Conservation (phyloP, 2,329 filamentous ascomycete genomes). For the Neopestalotiopsis rosae region DNA sequence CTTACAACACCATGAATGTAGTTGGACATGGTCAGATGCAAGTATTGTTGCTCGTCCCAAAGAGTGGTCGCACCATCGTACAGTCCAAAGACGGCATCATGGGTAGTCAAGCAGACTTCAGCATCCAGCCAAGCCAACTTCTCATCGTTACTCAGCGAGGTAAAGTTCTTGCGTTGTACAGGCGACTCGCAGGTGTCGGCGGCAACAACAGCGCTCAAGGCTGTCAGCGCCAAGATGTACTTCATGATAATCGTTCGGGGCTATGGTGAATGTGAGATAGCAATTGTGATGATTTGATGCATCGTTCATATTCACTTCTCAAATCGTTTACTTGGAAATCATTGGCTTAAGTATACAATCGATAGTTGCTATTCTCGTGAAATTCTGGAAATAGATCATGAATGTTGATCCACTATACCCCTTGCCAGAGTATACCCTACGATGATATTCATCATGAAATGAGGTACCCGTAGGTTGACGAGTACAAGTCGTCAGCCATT, state of each 20-base stretch:
- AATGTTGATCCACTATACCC: too few relatives aligned
- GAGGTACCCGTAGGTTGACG: too few relatives aligned
- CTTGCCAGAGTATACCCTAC: too few relatives aligned
- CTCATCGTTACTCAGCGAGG: slow-evolving; percentile 9
- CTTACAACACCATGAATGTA: slow-evolving; percentile 13
- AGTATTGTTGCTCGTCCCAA: slow-evolving; percentile 16
- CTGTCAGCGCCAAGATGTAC: neutral
- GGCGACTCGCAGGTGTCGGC: slow-evolving; percentile 9
- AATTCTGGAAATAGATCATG: too few relatives aligned
- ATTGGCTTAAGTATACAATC: too few relatives aligned
- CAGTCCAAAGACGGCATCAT: slow-evolving; percentile 9
- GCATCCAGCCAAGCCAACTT: slow-evolving; percentile 9
- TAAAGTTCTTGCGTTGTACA: slow-evolving; percentile 12
- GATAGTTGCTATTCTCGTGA: too few relatives aligned
- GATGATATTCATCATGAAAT: too few relatives aligned
- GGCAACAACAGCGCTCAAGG: neutral
- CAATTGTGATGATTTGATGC: neutral
- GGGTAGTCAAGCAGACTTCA: slow-evolving; percentile 9
- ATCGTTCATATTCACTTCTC: too few relatives aligned
- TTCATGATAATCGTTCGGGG: neutral
- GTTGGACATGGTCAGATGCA: slow-evolving; percentile 12
- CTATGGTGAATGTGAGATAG: neutral
- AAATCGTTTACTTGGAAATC: too few relatives aligned
- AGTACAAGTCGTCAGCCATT: too few relatives aligned
- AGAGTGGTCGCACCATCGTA: slow-evolving; percentile 10